Percentiles rank a stretch among this genome's conserved stretches.
phyloP scores from a whole-genome alignment of 257 asterid genomes.

The Solanum etuberosum region DNA sequence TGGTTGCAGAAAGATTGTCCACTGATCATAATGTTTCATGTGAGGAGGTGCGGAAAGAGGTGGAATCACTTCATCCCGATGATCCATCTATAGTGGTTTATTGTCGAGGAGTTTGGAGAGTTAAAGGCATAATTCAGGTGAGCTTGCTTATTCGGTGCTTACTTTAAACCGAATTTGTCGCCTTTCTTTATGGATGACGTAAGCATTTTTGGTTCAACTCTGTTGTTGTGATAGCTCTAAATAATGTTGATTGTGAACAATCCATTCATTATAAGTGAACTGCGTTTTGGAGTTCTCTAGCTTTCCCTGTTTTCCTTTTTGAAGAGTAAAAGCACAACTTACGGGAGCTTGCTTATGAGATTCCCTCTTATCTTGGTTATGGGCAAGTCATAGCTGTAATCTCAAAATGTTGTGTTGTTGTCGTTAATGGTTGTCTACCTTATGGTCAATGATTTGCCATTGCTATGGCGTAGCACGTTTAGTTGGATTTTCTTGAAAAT shows the following conservation, averaged over 20 bases:
- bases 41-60: conserved; percentile 17
- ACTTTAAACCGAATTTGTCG: neutral
- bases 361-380: neutral
- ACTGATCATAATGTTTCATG: conserved; percentile 18
- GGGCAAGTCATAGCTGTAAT: neutral
- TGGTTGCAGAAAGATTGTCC: conserved; percentile 14
- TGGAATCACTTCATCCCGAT: conserved; percentile 18
- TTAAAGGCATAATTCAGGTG: conserved; percentile 27
- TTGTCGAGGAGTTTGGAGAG: conserved; percentile 21
- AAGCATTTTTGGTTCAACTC: neutral
- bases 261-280: neutral
- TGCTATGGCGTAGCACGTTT: neutral
- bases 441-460: neutral
- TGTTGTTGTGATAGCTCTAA: neutral
- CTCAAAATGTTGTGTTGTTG: neutral
- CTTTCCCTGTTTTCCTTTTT: neutral
- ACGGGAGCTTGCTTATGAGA: neutral
- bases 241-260: neutral
- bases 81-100: conserved; percentile 12
- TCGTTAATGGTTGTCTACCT: neutral
- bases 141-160: neutral
- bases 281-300: neutral
- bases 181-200: neutral
- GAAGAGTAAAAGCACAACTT: neutral
- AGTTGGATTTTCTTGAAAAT: neutral